Evolutionary conservation across 352 stramenopile species (phyloP), one percentile per base, ranked within the genome.

Genomic region (Globisporangium barbulae): DNA sequence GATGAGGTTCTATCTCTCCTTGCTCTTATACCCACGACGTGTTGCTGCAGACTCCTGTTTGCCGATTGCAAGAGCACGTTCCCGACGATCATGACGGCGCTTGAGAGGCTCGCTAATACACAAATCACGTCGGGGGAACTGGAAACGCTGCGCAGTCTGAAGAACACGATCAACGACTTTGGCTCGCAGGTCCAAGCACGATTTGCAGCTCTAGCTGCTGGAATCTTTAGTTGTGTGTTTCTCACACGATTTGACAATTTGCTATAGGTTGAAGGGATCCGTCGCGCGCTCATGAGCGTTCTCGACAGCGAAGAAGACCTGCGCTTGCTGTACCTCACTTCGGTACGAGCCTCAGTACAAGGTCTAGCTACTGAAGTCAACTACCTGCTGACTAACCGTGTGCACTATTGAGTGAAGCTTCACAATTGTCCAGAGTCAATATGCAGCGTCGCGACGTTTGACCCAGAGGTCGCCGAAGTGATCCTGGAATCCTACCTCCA

Each of bases 151-250:
- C 65, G 69, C 8, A 65, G 41, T 25, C 39, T 75, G 21, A 79
- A 78, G 56, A 78, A 78, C 33, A 62, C 65, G 19, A 79, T 77
- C 37, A 76, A 73, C 48, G 72, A 79, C 28, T 77, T 77, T 30
- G 55, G 57, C 13, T 70, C 63, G 7, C 72, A 49, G 21, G 13
- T 28, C 37, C 1, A 21, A n/a, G 21, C 17, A 1, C 17, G 22
- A 48, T 19, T 45, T 41, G 12, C 35, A 17, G 1, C 35, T 41
- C 35, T 15, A 31, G 13, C n/a, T 53, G 9, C 9, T 53, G 21
- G 3, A 41, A 17, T 15, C 35, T 15, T 41, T 2, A 17, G 9
- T 9, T 41, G 35, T 15, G 3, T 17, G 35, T 41, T 17, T 41
- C 35, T 41, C 35, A 41, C 35, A 41, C 47, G 21, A 19, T 31